Evolutionary conservation across 305 asterid genomes (phyloP).

Genomic region (Salvia sclarea): DNA sequence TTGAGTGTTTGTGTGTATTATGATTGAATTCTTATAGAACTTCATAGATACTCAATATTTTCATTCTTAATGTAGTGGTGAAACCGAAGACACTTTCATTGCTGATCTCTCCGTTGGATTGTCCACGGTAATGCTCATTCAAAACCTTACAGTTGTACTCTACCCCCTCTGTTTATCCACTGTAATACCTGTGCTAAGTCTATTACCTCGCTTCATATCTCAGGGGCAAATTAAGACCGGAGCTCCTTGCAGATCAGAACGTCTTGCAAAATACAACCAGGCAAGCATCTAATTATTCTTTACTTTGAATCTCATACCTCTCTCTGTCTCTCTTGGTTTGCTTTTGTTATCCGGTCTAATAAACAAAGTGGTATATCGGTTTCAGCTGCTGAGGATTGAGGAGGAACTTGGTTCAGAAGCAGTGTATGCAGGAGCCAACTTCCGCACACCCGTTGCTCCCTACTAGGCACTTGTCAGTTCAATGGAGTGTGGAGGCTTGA

Average conservation of each 20-base stretch:
- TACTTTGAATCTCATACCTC: background rate
- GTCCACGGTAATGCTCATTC: constrained; percentile 54
- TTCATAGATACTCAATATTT: background rate
- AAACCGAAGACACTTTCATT: constrained; percentile 80
- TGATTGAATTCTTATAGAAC: background rate
- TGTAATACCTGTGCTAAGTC: constrained; percentile 11
- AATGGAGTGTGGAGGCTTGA: constrained; percentile 12
- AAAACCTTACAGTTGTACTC: background rate
- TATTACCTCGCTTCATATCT: background rate
- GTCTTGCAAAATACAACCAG: constrained; percentile 98
- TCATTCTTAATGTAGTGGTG: constrained; percentile 53
- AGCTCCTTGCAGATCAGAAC: constrained; percentile 99
- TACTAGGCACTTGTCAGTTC: constrained; percentile 42
- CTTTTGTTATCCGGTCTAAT: background rate
- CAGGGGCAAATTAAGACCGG: constrained; percentile 89
- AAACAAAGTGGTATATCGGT: background rate
- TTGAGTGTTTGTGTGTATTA: background rate
- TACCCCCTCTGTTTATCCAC: background rate
- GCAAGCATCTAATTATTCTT: constrained; percentile 34
- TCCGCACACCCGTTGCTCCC: constrained; percentile 90
- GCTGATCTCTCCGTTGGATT: constrained; percentile 78
- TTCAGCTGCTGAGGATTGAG: constrained; percentile 86
- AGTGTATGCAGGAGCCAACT: constrained; percentile 83
- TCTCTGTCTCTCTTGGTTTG: background rate
- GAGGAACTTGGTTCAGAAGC: constrained; percentile 93